Evolutionary conservation across 2,329 filamentous ascomycete genomes (phyloP), one percentile per base, ranked within the genome.

Genomic region (Neonectria hederae): DNA sequence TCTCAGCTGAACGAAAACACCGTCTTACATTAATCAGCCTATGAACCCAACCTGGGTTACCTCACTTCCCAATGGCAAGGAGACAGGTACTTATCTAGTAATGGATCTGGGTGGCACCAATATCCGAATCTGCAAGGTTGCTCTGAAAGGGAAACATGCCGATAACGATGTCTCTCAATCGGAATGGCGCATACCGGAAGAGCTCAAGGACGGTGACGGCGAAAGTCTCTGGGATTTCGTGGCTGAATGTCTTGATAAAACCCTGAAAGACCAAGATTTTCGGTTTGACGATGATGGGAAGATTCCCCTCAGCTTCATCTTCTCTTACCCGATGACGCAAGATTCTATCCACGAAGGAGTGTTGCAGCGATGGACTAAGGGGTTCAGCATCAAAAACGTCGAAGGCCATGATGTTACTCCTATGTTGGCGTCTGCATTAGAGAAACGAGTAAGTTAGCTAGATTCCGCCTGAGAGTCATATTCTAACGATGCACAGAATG

Each of bases 41-140:
- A 97, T 98, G 95, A 97, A 97, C 82, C 92, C 94, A 63, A 97
- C 94, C 60, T 97, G 95, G 95, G 94, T 97, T 68, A 94, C 97
- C 89, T 88, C 88, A 51, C 93, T 93, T 79, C 95, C 95, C 22
- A 91, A 91, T 76, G 95, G 95, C 69, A 80, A 94, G 69, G 95
- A 97, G 80, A 92, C 89, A 8, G 95, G 95, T 65, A 96, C 91
- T 14, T 97, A 89, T 78, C 84, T 98, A 40, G 94, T 95, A 59
- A 85, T 98, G 46, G 95, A 98, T 77, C 97, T 98, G 92, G 95
- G 95, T 61, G 95, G 95, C 73, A 98, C 95, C 75, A 98, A 98
- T 80, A 83, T 97, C 67, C 92, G 95, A 77, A 94, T 98, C 69
- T 97, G 95, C 80, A 92, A 97, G 80, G 95, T 98, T 75, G 93